phyloP scores from a whole-genome alignment of 2,329 filamentous ascomycete genomes.

The Colletotrichum cuscutae region DNA sequence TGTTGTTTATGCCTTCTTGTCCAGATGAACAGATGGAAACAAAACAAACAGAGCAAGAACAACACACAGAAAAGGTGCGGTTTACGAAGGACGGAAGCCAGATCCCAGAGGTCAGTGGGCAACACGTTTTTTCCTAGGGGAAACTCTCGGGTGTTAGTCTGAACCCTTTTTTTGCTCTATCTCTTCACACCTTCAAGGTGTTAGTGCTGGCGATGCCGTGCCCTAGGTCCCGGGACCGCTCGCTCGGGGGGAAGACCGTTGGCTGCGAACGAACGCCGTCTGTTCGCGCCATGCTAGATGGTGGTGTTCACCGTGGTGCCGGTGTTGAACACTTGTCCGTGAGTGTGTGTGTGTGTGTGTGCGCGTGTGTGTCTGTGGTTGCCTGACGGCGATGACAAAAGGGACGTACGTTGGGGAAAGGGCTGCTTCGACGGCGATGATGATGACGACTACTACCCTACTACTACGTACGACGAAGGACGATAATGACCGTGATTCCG shows the following conservation, averaged over 20 bases:
- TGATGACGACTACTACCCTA: neutral
- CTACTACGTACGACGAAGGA: neutral
- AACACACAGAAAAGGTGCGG: neutral
- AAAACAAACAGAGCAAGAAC: conserved; percentile 3
- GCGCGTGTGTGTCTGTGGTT: neutral
- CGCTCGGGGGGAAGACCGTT: conserved; percentile 12
- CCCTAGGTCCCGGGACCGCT: neutral
- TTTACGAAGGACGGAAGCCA: neutral
- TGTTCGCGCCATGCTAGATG: conserved; percentile 27
- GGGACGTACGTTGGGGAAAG: too few relatives aligned
- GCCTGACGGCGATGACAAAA: neutral
- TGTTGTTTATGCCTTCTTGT: conserved; percentile 6
- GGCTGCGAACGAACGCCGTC: conserved; percentile 16
- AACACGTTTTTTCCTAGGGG: conserved; percentile 6
- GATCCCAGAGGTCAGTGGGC: neutral
- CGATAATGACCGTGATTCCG: neutral
- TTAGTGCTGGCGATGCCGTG: neutral
- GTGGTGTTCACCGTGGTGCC: neutral
- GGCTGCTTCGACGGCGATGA: neutral
- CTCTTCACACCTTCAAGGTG: neutral
- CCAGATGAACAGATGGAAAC: neutral
- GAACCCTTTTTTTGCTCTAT: neutral
- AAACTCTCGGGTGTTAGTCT: neutral
- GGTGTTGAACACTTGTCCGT: neutral
- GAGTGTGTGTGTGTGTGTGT: neutral